Evolutionary conservation across 306 rosid genomes (phyloP).

Genomic region (apple (Malus domestica)): DNA sequence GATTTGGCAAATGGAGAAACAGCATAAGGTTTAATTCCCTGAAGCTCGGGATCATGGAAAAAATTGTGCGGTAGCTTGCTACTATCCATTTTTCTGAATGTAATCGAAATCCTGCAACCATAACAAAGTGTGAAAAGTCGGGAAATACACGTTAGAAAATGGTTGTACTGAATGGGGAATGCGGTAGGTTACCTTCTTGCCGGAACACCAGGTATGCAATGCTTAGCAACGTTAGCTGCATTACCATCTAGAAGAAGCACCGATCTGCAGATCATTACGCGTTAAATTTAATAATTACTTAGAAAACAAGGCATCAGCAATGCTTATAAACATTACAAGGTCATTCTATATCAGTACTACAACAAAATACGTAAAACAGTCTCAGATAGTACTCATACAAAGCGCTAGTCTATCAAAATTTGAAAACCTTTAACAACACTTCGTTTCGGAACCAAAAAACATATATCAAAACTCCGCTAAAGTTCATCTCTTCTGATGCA

Average conservation of each 20-base stretch:
- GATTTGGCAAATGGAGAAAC: slow-evolving; percentile 3
- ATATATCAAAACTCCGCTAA: too few relatives aligned
- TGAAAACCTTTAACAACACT: too few relatives aligned
- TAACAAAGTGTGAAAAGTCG: neutral
- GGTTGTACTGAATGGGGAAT: neutral
- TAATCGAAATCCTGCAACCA: slow-evolving; percentile 51
- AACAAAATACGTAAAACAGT: neutral
- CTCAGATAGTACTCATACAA: too few relatives aligned
- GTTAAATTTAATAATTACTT: neutral
- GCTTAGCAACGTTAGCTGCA: neutral
- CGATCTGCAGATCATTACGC: neutral
- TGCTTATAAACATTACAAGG: neutral
- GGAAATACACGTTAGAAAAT: neutral
- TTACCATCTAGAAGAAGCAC: neutral
- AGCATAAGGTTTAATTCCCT: slow-evolving; percentile 28
- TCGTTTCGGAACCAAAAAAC: too few relatives aligned
- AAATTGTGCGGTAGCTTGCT: slow-evolving; percentile 37
- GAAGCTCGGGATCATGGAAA: slow-evolving; percentile 32
- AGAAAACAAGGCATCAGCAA: neutral
- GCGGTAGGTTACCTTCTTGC: neutral
- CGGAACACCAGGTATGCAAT: neutral
- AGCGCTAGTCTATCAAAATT: too few relatives aligned
- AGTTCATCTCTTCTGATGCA: too few relatives aligned
- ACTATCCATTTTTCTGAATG: slow-evolving; percentile 54
- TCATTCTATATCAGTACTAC: neutral